These are phyloP conservation scores for Leccinum sublutescens DNA, from an alignment of 768 basidiomycete genomes.

Conservation along the genomic window DNA sequence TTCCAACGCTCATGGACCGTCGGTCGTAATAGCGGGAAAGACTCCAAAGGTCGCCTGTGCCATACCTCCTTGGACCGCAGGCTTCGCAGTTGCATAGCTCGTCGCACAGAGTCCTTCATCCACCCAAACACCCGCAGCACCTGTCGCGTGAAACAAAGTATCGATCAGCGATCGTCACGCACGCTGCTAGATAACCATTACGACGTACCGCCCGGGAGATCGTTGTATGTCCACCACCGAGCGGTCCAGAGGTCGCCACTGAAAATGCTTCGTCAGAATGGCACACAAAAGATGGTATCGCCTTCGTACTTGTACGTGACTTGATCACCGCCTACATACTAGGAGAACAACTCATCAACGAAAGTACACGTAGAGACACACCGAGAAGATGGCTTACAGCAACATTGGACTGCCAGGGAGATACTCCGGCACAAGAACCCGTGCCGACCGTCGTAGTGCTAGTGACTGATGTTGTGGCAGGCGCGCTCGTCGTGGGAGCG, in stretches of 20 bases:
- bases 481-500: conserved; percentile 11
- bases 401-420: conserved; percentile 42
- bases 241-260: conserved; percentile 53
- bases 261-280: not conserved
- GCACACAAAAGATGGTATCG: no score
- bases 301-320: conserved; percentile 42
- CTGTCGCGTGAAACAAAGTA: not conserved
- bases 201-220: conserved; percentile 34
- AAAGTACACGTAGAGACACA: not conserved
- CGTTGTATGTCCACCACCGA: conserved; percentile 46
- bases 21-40: not conserved
- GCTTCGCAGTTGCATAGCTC: conserved; percentile 3
- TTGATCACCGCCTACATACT: conserved; percentile 47
- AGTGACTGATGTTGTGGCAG: conserved; percentile 3
- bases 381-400: conserved; percentile 33
- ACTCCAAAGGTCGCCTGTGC: conserved; percentile 5
- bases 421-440: conserved; percentile 40
- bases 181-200: not conserved
- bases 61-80: not conserved
- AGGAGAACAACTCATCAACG: not conserved
- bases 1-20: not conserved
- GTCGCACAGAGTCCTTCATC: conserved; percentile 12
- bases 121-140: conserved; percentile 18
- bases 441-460: conserved; percentile 10
- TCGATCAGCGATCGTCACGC: not conserved